Percentiles rank a stretch among this genome's conserved stretches.
These are phyloP conservation scores for Poterioochromonas sp. DNA, from an alignment of 352 stramenopile species.

Conservation along the genomic window DNA sequence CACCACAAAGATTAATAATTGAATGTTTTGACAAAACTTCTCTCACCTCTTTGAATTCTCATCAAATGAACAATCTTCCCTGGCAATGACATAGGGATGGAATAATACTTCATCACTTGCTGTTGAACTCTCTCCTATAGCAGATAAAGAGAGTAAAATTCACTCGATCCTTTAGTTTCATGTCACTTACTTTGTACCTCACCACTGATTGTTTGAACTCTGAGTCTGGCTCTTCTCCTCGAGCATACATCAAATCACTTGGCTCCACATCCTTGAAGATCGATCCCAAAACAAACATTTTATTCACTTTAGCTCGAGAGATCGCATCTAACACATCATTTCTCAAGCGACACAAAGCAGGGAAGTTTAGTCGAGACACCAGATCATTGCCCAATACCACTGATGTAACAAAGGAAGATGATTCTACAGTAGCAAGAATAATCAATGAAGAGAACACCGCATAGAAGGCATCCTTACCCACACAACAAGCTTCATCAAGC, in stretches of 20 bases:
- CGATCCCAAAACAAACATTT: not conserved
- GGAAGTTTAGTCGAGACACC: not conserved
- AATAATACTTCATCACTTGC: not conserved
- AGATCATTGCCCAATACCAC: conserved; percentile 1
- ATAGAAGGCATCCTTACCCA: not conserved
- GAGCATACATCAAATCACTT: conserved; percentile 6
- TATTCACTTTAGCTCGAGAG: not conserved
- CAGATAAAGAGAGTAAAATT: not conserved
- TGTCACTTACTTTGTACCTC: conserved; percentile 4
- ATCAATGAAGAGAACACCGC: not conserved
- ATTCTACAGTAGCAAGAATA: not conserved
- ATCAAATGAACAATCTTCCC: not conserved
- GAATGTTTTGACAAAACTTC: not conserved
- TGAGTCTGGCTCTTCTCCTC: not conserved
- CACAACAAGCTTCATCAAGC: not conserved
- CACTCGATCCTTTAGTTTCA: not conserved
- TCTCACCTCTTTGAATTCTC: not conserved
- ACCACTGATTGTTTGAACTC: not conserved
- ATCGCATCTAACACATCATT: conserved; percentile 24
- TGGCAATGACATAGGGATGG: not conserved
- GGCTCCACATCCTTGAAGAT: not conserved
- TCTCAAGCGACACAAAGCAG: not conserved
- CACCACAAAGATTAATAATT: not conserved
- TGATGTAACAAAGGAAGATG: not conserved
- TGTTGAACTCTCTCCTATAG: not conserved